A percentile compares a stretch with the other conserved stretches of the same genome.
phyloP scores from a whole-genome alignment of 2,329 filamentous ascomycete genomes.

The Chaetomium sp. region DNA sequence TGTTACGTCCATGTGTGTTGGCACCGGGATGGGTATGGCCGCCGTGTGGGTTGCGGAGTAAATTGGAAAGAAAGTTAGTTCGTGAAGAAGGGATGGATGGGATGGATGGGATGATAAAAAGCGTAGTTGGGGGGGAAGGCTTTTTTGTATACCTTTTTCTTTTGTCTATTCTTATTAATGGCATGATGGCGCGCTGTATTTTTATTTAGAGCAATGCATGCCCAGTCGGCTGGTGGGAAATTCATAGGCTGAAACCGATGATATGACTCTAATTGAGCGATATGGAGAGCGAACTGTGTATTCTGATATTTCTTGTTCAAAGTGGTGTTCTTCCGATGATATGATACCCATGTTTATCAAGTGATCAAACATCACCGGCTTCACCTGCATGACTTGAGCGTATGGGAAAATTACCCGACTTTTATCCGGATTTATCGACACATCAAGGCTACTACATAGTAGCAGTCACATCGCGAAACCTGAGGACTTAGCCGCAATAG shows the following conservation, averaged over 20 bases:
- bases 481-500: no score
- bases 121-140: background rate
- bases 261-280: no score
- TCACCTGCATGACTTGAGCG: no score
- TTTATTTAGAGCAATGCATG: conserved; percentile 11
- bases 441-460: no score
- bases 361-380: no score
- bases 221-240: background rate
- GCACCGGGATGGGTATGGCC: conserved; percentile 97
- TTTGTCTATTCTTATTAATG: conserved; percentile 1
- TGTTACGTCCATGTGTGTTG: conserved; percentile 92
- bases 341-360: no score
- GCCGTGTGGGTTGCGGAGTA: conserved; percentile 77
- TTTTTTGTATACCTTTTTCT: conserved; percentile 13
- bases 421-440: no score
- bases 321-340: no score
- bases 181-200: conserved; percentile 12
- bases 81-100: background rate
- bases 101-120: background rate
- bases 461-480: no score
- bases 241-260: background rate
- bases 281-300: no score
- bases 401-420: no score
- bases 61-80: background rate
- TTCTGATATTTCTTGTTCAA: no score